Evolutionary conservation across 2,329 filamentous ascomycete species (phyloP).

Genomic region (Lizonia empirigonia): DNA sequence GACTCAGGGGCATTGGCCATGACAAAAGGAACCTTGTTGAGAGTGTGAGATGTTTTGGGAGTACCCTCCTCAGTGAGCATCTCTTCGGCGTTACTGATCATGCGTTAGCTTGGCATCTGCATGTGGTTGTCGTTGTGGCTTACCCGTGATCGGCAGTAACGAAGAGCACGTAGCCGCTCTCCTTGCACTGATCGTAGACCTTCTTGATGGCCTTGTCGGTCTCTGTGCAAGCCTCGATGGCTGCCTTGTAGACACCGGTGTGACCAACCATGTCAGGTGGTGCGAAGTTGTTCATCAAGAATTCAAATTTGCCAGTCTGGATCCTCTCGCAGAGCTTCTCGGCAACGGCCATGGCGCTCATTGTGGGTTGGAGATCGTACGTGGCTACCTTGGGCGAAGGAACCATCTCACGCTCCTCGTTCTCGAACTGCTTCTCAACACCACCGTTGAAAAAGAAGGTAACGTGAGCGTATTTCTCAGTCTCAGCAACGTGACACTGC

Average conservation of each 20-base stretch:
- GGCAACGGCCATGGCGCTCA: slow-evolving; percentile 90
- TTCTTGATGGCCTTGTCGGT: slow-evolving; percentile 94
- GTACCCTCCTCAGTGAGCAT: slow-evolving; percentile 97
- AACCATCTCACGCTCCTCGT: slow-evolving; percentile 92
- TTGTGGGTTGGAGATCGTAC: slow-evolving; percentile 92
- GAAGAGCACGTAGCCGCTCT: slow-evolving; percentile 90
- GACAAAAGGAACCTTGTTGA: slow-evolving; percentile 96
- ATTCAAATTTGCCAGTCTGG: slow-evolving; percentile 83
- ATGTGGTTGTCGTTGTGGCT: slow-evolving; percentile 33
- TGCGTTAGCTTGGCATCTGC: slow-evolving; percentile 27
- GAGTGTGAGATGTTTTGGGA: slow-evolving; percentile 97
- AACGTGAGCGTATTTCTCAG: slow-evolving; percentile 98
- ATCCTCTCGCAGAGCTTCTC: slow-evolving; percentile 90
- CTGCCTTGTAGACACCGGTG: slow-evolving; percentile 95
- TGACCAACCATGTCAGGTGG: slow-evolving; percentile 99
- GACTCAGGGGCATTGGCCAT: slow-evolving; percentile 95
- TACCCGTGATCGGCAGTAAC: slow-evolving; percentile 93
- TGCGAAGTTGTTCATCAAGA: slow-evolving; percentile 99
- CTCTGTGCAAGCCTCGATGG: slow-evolving; percentile 79
- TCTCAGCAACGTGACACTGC: slow-evolving; percentile 97
- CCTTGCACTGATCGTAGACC: slow-evolving; percentile 92
- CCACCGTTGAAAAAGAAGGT: slow-evolving; percentile 99
- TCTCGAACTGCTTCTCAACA: slow-evolving; percentile 92
- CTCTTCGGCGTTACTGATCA: slow-evolving; percentile 85
- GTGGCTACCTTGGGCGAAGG: slow-evolving; percentile 94